Conservation (phyloP, 2,329 filamentous ascomycete species). For the Stagonosporopsis cucurbitacearum region DNA sequence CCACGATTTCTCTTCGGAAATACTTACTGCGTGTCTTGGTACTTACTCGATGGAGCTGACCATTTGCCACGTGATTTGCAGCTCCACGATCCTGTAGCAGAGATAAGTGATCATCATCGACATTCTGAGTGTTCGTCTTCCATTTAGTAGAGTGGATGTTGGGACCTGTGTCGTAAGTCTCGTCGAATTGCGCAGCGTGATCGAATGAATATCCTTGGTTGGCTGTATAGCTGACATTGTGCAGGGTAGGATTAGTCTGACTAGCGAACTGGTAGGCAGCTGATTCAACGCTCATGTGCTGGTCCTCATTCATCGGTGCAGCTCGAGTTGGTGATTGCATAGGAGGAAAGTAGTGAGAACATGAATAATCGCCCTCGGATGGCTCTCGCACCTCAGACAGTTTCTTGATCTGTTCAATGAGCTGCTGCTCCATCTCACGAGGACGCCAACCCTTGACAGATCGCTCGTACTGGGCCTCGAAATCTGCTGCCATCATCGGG, state of each 20-base stretch:
- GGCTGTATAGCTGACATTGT: background rate
- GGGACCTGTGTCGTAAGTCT: background rate
- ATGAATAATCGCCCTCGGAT: background rate
- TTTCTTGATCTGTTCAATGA: slow-evolving; percentile 37
- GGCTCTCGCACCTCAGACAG: too few relatives aligned
- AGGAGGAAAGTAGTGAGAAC: background rate
- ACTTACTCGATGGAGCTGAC: slow-evolving; percentile 12
- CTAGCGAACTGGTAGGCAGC: slow-evolving; percentile 12
- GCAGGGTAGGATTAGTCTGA: background rate
- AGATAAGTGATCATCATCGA: background rate
- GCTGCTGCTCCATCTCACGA: slow-evolving; percentile 32
- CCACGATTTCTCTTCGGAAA: slow-evolving; percentile 7
- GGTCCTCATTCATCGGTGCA: background rate
- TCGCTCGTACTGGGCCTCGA: slow-evolving; percentile 58
- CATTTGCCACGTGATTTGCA: background rate
- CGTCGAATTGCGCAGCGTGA: background rate
- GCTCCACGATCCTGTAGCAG: background rate
- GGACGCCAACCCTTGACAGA: slow-evolving; percentile 60
- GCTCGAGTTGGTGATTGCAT: background rate
- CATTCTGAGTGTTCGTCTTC: background rate
- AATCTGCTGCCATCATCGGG: slow-evolving; percentile 53
- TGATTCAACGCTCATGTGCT: background rate
- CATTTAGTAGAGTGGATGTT: background rate
- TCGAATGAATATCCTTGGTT: background rate
- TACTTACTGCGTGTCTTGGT: slow-evolving; percentile 3